Base-by-base conservation (phyloP, 768 basidiomycete species). In the Leccinum variicolor region DNA sequence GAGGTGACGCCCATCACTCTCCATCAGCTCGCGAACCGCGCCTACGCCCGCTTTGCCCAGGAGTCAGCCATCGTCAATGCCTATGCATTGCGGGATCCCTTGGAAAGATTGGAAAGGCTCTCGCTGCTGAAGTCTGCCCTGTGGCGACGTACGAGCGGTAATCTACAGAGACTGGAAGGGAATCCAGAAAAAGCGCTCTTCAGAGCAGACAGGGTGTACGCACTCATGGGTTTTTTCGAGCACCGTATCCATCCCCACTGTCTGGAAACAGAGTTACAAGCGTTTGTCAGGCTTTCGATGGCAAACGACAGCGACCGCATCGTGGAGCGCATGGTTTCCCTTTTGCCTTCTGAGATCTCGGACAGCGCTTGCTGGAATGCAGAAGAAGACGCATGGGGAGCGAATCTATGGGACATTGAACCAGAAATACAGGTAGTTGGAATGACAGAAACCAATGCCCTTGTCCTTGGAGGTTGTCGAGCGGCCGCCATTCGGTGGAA, bases 181-280 rank as follows among this genome's bases (percentile, higher is more conserved):
- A n/a, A 28, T 6, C 43, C 25, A 31, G 43, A n/a, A 1, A 33
- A 25, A 14, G 25, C 4, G 8, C 8, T 23, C 50, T 62, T 57
- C 49, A 49, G 41, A 43, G 60, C 63, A 41, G 68, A 67, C 25
- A 69, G 56, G 25, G 67, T 71, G 31, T 69, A 67, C 9, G 59
- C 67, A 10, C 59, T 71, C 1, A 67, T 66, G 69, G 62, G 62
- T 3, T 67, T 71, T 46, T 68, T 71, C 21, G 57, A 61, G 31
- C 67, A 67, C 50, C 69, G 60, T 1, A 68, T 70, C 29, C 26
- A 47, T 11, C 68, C 63, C 11, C 41, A 66, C 19, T 15, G 29
- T 15, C 19, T 47, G 34, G 66, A 67, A 29, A 68, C 57, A 15
- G 55, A 62, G 31, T 1, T 65, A 33, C 66, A 70, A 51, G 66